Evolutionary conservation across 306 rosid genomes (phyloP).

Genomic region (Betula pendula): DNA sequence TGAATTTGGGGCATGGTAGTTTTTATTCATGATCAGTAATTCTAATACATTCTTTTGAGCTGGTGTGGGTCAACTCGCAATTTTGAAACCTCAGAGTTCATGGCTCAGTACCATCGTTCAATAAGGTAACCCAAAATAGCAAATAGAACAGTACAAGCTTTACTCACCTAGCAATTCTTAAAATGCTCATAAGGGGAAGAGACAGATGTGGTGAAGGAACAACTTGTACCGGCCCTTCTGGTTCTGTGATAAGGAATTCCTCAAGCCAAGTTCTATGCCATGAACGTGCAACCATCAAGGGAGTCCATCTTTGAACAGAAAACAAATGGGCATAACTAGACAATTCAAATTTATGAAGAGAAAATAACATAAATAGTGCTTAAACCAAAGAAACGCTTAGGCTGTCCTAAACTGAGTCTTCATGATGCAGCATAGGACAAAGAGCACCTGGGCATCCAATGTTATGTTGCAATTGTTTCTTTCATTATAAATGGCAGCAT

Average conservation of each 20-base stretch:
- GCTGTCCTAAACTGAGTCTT: constrained; percentile 9
- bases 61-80: constrained; percentile 1
- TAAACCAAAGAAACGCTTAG: neutral
- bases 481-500: neutral
- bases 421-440: constrained; percentile 15
- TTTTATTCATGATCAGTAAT: neutral
- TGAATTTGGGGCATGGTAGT: constrained; percentile 12
- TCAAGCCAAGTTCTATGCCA: constrained; percentile 87
- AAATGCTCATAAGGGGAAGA: constrained; percentile 93
- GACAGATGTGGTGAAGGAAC: constrained; percentile 74
- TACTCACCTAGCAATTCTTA: constrained; percentile 78
- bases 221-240: constrained; percentile 44
- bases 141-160: neutral
- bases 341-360: constrained; percentile 11
- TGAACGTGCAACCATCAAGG: constrained; percentile 87
- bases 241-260: constrained; percentile 64
- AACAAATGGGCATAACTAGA: constrained; percentile 22
- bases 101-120: constrained; percentile 5
- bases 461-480: neutral
- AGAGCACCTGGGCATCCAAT: neutral
- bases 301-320: constrained; percentile 72
- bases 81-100: neutral
- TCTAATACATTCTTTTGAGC: constrained; percentile 1
- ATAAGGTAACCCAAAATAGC: neutral
- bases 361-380: constrained; percentile 7